Percentiles rank a stretch among this genome's conserved stretches.
phyloP scores from a whole-genome alignment of 345 rosid species.

The Leavenworthia alabamica region DNA sequence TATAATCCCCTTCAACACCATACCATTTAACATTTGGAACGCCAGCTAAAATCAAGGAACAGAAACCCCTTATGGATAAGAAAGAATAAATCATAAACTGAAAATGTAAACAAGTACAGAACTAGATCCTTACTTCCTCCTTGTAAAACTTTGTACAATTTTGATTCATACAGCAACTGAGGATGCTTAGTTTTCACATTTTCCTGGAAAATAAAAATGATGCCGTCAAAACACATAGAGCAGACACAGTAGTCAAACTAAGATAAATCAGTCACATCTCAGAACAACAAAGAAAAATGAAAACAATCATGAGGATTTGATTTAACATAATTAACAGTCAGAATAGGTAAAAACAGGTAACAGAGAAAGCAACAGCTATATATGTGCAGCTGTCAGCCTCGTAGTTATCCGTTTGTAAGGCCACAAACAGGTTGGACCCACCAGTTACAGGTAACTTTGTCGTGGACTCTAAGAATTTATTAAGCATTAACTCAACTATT shows the following conservation, averaged over 20 bases:
- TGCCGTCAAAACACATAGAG: slow-evolving; percentile 5
- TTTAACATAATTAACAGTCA: slow-evolving; percentile 1
- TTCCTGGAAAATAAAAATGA: slow-evolving; percentile 49
- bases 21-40: slow-evolving; percentile 78
- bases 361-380: slow-evolving; percentile 5
- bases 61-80: slow-evolving; percentile 18
- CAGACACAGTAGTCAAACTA: not conserved
- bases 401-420: slow-evolving; percentile 7
- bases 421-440: slow-evolving; percentile 31
- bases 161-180: slow-evolving; percentile 87
- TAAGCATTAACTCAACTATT: slow-evolving; percentile 9
- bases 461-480: slow-evolving; percentile 25
- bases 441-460: slow-evolving; percentile 26
- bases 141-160: slow-evolving; percentile 74
- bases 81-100: slow-evolving; percentile 4
- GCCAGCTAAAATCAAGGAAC: slow-evolving; percentile 51
- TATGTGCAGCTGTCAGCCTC: slow-evolving; percentile 22
- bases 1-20: slow-evolving; percentile 83
- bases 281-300: not conserved
- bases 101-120: slow-evolving; percentile 12
- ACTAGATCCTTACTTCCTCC: slow-evolving; percentile 72
- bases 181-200: slow-evolving; percentile 93
- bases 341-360: slow-evolving; percentile 14
- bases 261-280: not conserved
- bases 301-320: slow-evolving; percentile 3